These are phyloP conservation scores for Streptanthus diversifolius DNA, from an alignment of 345 rosid species.

Conservation along the genomic window DNA sequence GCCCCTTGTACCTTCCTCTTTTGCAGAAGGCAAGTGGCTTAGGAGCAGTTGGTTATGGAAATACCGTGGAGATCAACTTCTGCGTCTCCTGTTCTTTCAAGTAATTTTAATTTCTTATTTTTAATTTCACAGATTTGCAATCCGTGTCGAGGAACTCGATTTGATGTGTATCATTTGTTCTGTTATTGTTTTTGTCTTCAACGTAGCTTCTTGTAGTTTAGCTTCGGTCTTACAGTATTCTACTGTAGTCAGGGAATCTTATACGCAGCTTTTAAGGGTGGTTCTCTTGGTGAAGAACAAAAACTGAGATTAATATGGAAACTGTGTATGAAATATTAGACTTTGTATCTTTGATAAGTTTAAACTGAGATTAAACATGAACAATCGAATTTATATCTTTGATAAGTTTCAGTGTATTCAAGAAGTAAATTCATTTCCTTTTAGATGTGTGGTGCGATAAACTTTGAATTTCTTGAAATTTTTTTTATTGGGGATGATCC, in stretches of 20 bases:
- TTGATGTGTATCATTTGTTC: background rate
- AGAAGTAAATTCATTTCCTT: background rate
- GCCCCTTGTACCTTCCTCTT: background rate
- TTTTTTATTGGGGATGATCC: background rate
- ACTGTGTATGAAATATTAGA: background rate
- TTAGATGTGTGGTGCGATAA: background rate
- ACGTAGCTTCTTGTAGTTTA: background rate
- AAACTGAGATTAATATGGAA: background rate
- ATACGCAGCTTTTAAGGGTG: background rate
- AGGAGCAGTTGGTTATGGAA: slow-evolving; percentile 62
- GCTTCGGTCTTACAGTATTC: background rate
- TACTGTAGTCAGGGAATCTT: background rate
- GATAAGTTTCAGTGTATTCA: background rate
- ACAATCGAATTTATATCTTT: background rate
- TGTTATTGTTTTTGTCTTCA: background rate
- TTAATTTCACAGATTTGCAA: too few relatives aligned
- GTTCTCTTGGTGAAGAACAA: background rate
- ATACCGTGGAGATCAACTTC: slow-evolving; percentile 62
- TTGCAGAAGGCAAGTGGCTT: slow-evolving; percentile 42
- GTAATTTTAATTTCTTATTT: slow-evolving; percentile 25
- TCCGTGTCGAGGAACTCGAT: background rate
- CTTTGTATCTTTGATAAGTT: background rate
- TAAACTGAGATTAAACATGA: too few relatives aligned
- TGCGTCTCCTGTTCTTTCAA: slow-evolving; percentile 87
- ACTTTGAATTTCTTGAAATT: background rate